A percentile compares a stretch with the other conserved stretches of the same genome.
These are phyloP conservation scores for Bruguiera hainesii DNA, from an alignment of 441 rosid genomes.

Conservation along the genomic window DNA sequence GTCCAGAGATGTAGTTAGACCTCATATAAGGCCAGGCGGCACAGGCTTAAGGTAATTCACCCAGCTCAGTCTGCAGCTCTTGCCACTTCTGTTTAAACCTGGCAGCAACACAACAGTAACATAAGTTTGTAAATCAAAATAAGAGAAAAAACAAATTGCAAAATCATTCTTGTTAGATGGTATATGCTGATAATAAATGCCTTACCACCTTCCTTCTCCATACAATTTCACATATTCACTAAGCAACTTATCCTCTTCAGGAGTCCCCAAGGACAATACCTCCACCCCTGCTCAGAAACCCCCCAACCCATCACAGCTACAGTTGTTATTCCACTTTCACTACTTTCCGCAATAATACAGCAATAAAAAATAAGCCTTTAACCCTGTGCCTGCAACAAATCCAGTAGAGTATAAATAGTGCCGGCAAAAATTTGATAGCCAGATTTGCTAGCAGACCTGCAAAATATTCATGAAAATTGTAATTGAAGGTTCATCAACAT, in stretches of 20 bases:
- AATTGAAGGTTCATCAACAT: too few species aligned
- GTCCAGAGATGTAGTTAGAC: too few species aligned
- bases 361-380: too few species aligned
- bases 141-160: not conserved
- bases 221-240: constrained; percentile 42
- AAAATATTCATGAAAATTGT: too few species aligned
- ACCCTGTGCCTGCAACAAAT: too few species aligned
- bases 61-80: constrained; percentile 68
- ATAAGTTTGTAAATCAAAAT: not conserved
- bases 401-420: too few species aligned
- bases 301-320: constrained; percentile 42
- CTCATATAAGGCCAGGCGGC: too few species aligned
- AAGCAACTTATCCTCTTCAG: constrained; percentile 66
- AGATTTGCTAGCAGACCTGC: too few species aligned
- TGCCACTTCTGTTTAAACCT: constrained; percentile 76
- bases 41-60: too few species aligned
- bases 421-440: too few species aligned
- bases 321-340: constrained; percentile 7
- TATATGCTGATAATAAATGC: not conserved
- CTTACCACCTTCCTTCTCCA: constrained; percentile 86
- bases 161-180: not conserved
- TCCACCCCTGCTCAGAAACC: constrained; percentile 42
- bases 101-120: not conserved
- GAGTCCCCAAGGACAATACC: constrained; percentile 59
- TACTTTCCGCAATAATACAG: not conserved